Conservation (phyloP, 176 grass and related monocot genomes). For the Aechmea fasciata region DNA sequence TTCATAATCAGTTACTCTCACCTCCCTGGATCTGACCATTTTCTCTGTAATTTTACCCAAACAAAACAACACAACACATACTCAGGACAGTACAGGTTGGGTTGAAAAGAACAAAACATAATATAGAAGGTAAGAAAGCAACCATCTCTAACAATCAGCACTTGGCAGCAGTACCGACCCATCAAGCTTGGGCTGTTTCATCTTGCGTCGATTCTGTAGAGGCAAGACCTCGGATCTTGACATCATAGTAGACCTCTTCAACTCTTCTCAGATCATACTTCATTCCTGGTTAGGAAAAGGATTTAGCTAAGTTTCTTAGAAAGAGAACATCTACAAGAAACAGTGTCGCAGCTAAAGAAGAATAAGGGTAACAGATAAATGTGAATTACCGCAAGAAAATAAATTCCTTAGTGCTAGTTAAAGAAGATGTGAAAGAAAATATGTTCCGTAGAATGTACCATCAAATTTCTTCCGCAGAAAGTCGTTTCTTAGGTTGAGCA, state of each 20-base stretch:
- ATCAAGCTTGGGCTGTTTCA: conserved; percentile 16
- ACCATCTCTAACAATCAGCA: not conserved
- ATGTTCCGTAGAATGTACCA: conserved; percentile 24
- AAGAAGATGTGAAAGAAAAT: conserved; percentile 1
- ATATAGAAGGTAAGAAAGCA: not conserved
- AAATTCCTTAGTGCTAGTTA: not conserved
- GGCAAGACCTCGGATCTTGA: conserved; percentile 81
- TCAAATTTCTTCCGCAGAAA: conserved; percentile 98
- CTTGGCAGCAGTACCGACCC: not conserved
- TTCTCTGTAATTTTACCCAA: too few relatives aligned
- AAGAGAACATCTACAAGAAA: conserved; percentile 1
- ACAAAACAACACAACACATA: too few relatives aligned
- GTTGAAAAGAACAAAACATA: too few relatives aligned
- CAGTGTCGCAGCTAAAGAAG: not conserved
- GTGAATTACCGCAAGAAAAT: not conserved
- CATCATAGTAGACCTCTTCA: conserved; percentile 95
- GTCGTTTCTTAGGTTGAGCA: conserved; percentile 92
- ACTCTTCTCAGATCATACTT: conserved; percentile 95
- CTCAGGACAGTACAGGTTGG: too few relatives aligned
- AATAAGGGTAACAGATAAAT: not conserved
- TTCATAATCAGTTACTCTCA: too few relatives aligned
- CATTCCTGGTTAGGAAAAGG: conserved; percentile 51
- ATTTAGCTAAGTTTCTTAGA: not conserved
- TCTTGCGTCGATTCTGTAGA: conserved; percentile 27
- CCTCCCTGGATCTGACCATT: too few relatives aligned